Conservation (phyloP, 2,329 filamentous ascomycete species). For the Ophiocordyceps camponoti-leonardi region DNA sequence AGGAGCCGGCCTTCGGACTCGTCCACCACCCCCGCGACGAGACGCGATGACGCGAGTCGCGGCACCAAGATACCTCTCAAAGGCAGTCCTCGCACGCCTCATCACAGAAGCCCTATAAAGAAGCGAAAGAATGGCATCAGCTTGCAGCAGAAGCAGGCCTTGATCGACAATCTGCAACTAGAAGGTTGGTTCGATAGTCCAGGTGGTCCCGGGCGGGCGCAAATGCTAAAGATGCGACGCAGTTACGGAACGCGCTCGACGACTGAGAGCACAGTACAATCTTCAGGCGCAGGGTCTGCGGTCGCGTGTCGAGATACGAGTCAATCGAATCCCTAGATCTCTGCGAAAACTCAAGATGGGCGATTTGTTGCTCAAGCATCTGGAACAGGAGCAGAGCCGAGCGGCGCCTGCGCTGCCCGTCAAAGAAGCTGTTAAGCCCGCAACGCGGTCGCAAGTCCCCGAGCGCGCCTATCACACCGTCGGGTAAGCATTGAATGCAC, state of each 20-base stretch:
- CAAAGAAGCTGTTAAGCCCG: constrained; percentile 27
- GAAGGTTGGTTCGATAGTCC: constrained; percentile 44
- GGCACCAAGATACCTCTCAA: constrained; percentile 8
- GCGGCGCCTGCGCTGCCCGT: constrained; percentile 27
- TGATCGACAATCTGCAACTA: constrained; percentile 78
- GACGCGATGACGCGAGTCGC: constrained; percentile 5
- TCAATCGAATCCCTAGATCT: constrained; percentile 75
- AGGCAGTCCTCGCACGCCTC: constrained; percentile 19
- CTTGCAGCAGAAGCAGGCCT: constrained; percentile 60
- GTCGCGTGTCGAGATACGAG: constrained; percentile 75
- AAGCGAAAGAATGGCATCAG: constrained; percentile 45
- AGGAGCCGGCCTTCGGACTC: constrained; percentile 15
- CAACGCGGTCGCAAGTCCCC: constrained; percentile 6
- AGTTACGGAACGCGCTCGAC: constrained; percentile 80
- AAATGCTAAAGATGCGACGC: constrained; percentile 2
- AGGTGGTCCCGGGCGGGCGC: background rate
- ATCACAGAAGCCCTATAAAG: constrained; percentile 40
- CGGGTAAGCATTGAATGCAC: constrained; percentile 24
- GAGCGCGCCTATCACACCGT: constrained; percentile 25
- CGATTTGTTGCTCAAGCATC: constrained; percentile 46
- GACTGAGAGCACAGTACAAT: constrained; percentile 75
- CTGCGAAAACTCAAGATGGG: constrained; percentile 68
- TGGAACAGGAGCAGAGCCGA: constrained; percentile 27
- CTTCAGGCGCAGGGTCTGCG: constrained; percentile 74
- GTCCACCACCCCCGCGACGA: constrained; percentile 3